Evolutionary conservation across 1,284 basidiomycete species (phyloP).

Genomic region (Psilocybe mexicana): DNA sequence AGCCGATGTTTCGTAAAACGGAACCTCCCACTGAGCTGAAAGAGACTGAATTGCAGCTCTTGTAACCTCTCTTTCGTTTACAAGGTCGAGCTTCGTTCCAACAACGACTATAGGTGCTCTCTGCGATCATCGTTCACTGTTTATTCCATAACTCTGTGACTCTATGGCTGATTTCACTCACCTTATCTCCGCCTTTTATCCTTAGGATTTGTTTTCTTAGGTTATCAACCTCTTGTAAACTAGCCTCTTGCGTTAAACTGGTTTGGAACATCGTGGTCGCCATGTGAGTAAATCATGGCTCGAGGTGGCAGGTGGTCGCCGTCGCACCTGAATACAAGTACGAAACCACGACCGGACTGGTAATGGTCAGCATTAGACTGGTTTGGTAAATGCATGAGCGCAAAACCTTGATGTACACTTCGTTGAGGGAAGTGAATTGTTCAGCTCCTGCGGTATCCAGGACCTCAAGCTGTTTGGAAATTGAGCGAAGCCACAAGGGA

Average conservation of each 20-base stretch:
- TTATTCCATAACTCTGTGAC: no score
- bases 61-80: conserved; percentile 79
- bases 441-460: conserved; percentile 91
- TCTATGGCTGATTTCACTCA: conserved; percentile 31
- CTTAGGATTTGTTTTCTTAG: conserved; percentile 80
- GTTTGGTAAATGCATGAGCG: not conserved
- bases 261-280: not conserved
- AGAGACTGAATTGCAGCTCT: conserved; percentile 65
- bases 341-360: conserved; percentile 74
- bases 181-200: conserved; percentile 70
- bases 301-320: not conserved
- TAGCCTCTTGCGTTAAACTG: conserved; percentile 78
- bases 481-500: not conserved
- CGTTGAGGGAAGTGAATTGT: conserved; percentile 79
- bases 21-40: conserved; percentile 67
- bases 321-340: conserved; percentile 77
- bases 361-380: conserved; percentile 13
- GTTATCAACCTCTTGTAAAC: conserved; percentile 74
- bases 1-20: conserved; percentile 85
- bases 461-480: conserved; percentile 67
- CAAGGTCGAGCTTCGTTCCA: conserved; percentile 86
- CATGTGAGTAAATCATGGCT: not conserved
- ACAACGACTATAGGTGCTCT: conserved; percentile 82
- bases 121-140: conserved; percentile 31
- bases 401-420: conserved; percentile 74